These are phyloP conservation scores for Phylloporus sp. DNA, from an alignment of 1,284 basidiomycete genomes.

Conservation along the genomic window DNA sequence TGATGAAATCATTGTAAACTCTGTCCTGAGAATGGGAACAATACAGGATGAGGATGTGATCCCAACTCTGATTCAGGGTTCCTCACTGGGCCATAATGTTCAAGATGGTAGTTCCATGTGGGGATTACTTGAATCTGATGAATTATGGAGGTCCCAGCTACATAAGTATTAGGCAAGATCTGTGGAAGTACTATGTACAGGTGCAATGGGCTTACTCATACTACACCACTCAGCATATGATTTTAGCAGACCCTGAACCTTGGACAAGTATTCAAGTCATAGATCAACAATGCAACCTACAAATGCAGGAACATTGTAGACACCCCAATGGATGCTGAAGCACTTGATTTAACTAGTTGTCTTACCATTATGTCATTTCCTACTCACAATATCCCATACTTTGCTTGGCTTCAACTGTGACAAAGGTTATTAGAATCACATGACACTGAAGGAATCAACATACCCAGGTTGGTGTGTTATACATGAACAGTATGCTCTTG, in stretches of 20 bases:
- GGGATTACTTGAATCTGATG: slow-evolving; percentile 40
- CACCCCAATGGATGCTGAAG: slow-evolving; percentile 60
- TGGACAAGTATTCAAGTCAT: background rate
- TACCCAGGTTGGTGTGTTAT: slow-evolving; percentile 59
- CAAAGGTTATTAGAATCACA: slow-evolving; percentile 10
- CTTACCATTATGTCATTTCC: background rate
- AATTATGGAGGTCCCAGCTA: slow-evolving; percentile 48
- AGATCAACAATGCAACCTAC: slow-evolving; percentile 27
- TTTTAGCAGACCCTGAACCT: slow-evolving; percentile 38
- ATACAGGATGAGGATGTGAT: background rate
- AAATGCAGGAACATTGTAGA: slow-evolving; percentile 56
- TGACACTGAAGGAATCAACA: slow-evolving; percentile 11
- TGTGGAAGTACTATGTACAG: too few species aligned
- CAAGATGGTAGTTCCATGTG: slow-evolving; percentile 53
- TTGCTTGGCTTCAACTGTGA: slow-evolving; percentile 50
- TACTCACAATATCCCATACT: slow-evolving; percentile 62
- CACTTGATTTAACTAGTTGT: background rate
- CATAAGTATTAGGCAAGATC: too few species aligned
- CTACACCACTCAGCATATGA: slow-evolving; percentile 67
- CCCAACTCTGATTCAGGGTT: background rate
- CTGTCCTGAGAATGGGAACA: slow-evolving; percentile 43
- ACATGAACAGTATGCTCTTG: slow-evolving; percentile 41
- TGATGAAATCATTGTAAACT: slow-evolving; percentile 62
- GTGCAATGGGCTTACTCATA: slow-evolving; percentile 44
- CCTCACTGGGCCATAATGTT: slow-evolving; percentile 51